Conservation (phyloP, 2,329 filamentous ascomycete genomes). For the Cladosporium oxysporum region DNA sequence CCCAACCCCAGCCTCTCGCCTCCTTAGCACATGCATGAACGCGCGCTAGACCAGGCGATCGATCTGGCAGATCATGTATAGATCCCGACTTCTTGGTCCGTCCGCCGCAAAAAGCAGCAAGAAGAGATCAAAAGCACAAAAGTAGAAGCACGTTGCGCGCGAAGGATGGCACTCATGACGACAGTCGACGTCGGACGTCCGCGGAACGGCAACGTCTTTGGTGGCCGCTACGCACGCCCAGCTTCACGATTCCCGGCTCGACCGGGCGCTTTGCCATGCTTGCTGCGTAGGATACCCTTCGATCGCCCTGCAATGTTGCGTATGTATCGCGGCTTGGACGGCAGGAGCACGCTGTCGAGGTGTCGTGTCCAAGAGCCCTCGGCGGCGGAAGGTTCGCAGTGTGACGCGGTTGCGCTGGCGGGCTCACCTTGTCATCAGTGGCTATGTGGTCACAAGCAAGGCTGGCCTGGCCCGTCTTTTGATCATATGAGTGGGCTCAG, state of each 20-base stretch:
- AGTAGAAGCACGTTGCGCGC: neutral
- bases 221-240: conserved; percentile 1
- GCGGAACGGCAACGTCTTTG: neutral
- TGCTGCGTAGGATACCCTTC: neutral
- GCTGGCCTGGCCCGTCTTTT: neutral
- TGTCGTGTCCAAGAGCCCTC: neutral
- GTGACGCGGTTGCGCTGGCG: neutral
- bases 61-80: neutral
- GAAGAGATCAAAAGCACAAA: neutral
- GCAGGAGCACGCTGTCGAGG: neutral
- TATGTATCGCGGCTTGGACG: neutral
- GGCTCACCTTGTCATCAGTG: neutral
- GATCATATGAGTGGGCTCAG: neutral
- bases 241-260: conserved; percentile 1
- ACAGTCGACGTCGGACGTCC: neutral
- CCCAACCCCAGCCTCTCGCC: neutral
- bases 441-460: neutral
- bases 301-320: neutral
- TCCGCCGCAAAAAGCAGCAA: neutral
- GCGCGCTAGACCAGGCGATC: conserved; percentile 1
- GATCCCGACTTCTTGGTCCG: neutral
- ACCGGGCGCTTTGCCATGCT: conserved; percentile 3
- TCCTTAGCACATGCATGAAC: neutral
- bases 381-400: neutral
- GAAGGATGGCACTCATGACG: neutral